These are phyloP conservation scores for Exophiala aquamarina DNA, from an alignment of 2,329 filamentous ascomycete species.

Conservation along the genomic window DNA sequence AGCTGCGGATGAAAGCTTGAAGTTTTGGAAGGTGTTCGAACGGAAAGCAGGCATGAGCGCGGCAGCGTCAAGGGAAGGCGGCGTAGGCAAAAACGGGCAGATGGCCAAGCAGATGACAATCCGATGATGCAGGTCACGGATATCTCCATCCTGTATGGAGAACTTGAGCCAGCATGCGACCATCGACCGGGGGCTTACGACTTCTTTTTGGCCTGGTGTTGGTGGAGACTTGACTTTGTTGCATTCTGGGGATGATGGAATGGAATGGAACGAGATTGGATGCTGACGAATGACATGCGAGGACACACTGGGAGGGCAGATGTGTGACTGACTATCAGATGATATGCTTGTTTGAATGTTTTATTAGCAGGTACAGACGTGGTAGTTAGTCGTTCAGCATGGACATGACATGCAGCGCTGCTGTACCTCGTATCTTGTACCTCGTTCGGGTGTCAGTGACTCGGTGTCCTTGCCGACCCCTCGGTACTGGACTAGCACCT, in stretches of 20 bases:
- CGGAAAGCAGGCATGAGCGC: conserved; percentile 82
- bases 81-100: conserved; percentile 73
- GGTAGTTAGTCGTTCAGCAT: not conserved
- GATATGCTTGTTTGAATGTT: not conserved
- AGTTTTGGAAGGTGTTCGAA: conserved; percentile 99
- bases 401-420: too few species aligned
- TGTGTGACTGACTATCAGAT: not conserved
- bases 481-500: too few species aligned
- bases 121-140: conserved; percentile 53
- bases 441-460: too few species aligned
- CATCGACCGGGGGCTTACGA: not conserved
- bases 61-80: conserved; percentile 62
- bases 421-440: too few species aligned
- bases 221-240: conserved; percentile 1
- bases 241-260: conserved; percentile 1
- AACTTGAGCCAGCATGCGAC: too few species aligned
- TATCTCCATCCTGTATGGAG: too few species aligned
- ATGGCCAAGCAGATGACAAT: conserved; percentile 96
- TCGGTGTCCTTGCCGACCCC: too few species aligned
- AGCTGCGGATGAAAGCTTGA: conserved; percentile 94
- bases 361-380: not conserved
- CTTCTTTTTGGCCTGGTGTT: conserved; percentile 16
- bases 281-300: conserved; percentile 10
- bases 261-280: not conserved
- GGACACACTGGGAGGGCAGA: conserved; percentile 1